Base-by-base conservation (phyloP, 1,139 yeast species). In the Taiozyma onychis region DNA sequence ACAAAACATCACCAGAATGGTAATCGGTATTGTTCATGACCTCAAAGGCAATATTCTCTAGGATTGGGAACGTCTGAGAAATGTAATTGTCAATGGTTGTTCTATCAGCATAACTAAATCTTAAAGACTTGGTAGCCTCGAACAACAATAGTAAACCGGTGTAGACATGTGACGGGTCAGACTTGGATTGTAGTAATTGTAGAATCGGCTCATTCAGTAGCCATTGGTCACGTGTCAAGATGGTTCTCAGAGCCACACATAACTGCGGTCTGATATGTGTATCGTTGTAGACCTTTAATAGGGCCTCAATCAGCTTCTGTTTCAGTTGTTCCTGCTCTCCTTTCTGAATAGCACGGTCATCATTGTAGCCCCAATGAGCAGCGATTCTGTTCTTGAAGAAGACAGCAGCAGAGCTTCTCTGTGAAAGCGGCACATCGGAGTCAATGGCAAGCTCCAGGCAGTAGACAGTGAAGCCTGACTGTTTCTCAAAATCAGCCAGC, bases 341-440 rank as follows among this genome's bases (percentile, higher is more conserved):
- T 1, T 66, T 69, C 41, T 65, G 68, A 48, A 83, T 78, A 45
- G 73, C 74, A 43, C 74, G 80, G 0, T 73, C 76, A 13, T 64
- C 63, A 11, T 58, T 48, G 10, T 57, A 57, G 34, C 70, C 66
- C 91, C 91, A 85, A 56, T 79, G 76, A 54, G 74, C 71, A 45
- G 68, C 70, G 39, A 85, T 72, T 60, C 86, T 75, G 63, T 84
- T 85, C 63, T 85, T 85, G 69, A 84, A 80, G 61, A 81, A 80
- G 47, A 85, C 81, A 4, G 87, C 83, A 4, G 88, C 81, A 16
- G 87, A 77, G 46, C 80, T 69, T 58, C 84, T 78, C 51, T 79
- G 74, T 14, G 81, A 78, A 18, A 68, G 59, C 43, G 77, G 72
- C 18, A 78, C 69, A 3, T 71, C 65, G 3, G 66, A 64, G 57